phyloP scores from a whole-genome alignment of 176 grass and related monocot genomes.

The barley (Hordeum vulgare) region MorexV3_pseudomolecules_assembly NC_058521.1:6379692-6380191 shows the following conservation, averaged over 20 bases:
- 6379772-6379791: no score
- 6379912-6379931: neutral
- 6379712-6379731: no score
- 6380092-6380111: conserved; percentile 80
- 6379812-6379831: no score
- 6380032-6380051: conserved; percentile 76
- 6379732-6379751: no score
- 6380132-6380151: conserved; percentile 77
- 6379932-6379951: neutral
- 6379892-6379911: neutral
- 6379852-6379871: neutral
- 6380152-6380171: conserved; percentile 86
- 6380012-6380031: conserved; percentile 49
- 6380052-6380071: conserved; percentile 87
- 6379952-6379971: neutral
- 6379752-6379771: no score
- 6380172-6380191: conserved; percentile 56
- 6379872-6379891: neutral
- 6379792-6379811: no score
- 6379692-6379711: no score
- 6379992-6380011: conserved; percentile 75
- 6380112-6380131: conserved; percentile 83
- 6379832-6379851: neutral
- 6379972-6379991: neutral
- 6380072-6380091: conserved; percentile 76